Evolutionary conservation across 1,139 yeast species (phyloP), one percentile per base, ranked within the genome.

Genomic region (Suhomyces bokatorum): DNA sequence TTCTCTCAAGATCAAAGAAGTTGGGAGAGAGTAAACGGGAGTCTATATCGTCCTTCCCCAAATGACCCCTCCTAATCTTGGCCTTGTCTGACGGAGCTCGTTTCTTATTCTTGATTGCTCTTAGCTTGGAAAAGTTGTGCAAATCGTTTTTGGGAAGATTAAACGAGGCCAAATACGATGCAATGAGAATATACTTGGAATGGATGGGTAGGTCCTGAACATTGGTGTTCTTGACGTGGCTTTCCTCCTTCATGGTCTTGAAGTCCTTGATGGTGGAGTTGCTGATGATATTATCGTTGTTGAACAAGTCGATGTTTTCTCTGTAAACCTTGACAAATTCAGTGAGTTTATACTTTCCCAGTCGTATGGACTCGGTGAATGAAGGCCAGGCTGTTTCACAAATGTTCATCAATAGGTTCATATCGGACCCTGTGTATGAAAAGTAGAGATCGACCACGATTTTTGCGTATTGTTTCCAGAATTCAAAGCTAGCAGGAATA

Each of bases 141-240:
- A 80, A 67, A 58, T 86, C 95, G 49, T 71, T 69, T 48, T 77
- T 77, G 4, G 82, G 80, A 6, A 81, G 81, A 41, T 80, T 79
- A 56, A 75, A 83, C 1, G 91, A 83, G 0, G 91, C 90, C 44
- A 86, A 66, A 55, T 83, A 86, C 0, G 88, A 81, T 1, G 91
- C 87, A 42, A 85, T 71, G 20, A 86, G 63, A 3, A 85, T 65
- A 54, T 70, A 82, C 57, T 83, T 83, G n/a, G 87, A 76, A 45
- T 76, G 73, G 11, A 63, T 58, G 0, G 88, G 83, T 46, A 84
- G 65, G 52, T 74, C 81, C 29, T 57, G 58, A 2, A 60, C 58
- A 30, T 60, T 56, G 0, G 56, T 63, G 11, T 49, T 44, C 8
- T 50, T 49, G 16, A 40, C 40, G 27, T 48, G 47, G 40, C 64